A percentile compares a stretch with the other conserved stretches of the same genome.
Evolutionary conservation across 2,329 filamentous ascomycete species (phyloP).

Genomic region (Hymenoscyphus fructigenus): DNA sequence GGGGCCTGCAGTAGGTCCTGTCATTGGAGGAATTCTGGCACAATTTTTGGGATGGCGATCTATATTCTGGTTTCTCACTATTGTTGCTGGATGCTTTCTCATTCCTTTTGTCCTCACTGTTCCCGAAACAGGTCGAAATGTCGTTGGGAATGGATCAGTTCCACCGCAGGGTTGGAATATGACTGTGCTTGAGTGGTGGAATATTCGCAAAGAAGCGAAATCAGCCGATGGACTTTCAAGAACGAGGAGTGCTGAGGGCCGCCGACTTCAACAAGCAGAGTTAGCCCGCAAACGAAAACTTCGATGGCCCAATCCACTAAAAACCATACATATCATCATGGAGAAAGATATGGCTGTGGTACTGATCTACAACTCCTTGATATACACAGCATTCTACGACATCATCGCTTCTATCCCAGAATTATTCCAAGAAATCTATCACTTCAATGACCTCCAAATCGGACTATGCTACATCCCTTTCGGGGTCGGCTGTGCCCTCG

Average conservation of each 20-base stretch:
- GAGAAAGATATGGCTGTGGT: slow-evolving; percentile 59
- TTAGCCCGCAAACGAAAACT: slow-evolving; percentile 43
- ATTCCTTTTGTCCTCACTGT: slow-evolving; percentile 39
- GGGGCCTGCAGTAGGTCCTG: slow-evolving; percentile 48
- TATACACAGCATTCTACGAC: slow-evolving; percentile 58
- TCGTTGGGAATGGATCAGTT: slow-evolving; percentile 46
- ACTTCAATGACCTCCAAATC: slow-evolving; percentile 37
- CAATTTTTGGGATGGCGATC: slow-evolving; percentile 50
- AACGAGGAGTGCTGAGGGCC: slow-evolving; percentile 37
- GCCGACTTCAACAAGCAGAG: slow-evolving; percentile 36
- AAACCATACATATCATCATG: slow-evolving; percentile 52
- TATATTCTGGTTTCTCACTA: slow-evolving; percentile 55
- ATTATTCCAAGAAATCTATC: slow-evolving; percentile 39
- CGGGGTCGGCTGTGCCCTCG: slow-evolving; percentile 49
- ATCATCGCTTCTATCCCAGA: slow-evolving; percentile 52
- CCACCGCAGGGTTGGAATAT: slow-evolving; percentile 58
- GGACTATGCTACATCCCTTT: slow-evolving; percentile 42
- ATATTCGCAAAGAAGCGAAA: slow-evolving; percentile 28
- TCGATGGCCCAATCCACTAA: slow-evolving; percentile 56
- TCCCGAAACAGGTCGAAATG: slow-evolving; percentile 37
- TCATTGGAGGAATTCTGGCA: slow-evolving; percentile 49
- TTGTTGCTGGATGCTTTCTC: slow-evolving; percentile 41
- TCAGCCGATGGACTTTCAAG: slow-evolving; percentile 28
- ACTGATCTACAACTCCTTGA: slow-evolving; percentile 50
- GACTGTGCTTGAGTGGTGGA: slow-evolving; percentile 50